Evolutionary conservation across 257 asterid species (phyloP).

Genomic region (Solanum virginianum): DNA sequence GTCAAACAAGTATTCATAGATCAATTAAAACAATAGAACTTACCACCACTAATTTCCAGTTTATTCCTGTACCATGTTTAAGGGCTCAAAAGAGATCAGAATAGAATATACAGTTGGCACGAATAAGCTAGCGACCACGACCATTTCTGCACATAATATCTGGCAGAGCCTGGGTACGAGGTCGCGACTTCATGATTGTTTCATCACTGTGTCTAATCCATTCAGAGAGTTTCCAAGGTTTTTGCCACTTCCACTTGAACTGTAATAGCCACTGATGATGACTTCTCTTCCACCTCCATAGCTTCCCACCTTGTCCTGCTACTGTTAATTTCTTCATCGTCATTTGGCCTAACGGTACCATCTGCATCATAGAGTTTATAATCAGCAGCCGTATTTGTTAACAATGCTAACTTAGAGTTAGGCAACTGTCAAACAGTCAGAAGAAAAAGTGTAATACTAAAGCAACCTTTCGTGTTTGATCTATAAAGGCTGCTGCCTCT

Average conservation of each 20-base stretch:
- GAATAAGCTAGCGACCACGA: constrained; percentile 47
- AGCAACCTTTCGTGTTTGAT: constrained; percentile 75
- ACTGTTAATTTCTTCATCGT: constrained; percentile 83
- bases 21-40: background rate
- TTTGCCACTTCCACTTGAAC: constrained; percentile 99
- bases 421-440: background rate
- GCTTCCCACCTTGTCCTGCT: constrained; percentile 88
- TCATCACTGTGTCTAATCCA: constrained; percentile 92
- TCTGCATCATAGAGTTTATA: constrained; percentile 29
- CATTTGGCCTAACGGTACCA: constrained; percentile 87
- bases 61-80: constrained; percentile 20
- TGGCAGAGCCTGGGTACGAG: constrained; percentile 75
- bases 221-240: constrained; percentile 98
- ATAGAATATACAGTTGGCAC: constrained; percentile 29
- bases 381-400: background rate
- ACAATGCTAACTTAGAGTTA: background rate
- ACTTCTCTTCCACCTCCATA: constrained; percentile 99
- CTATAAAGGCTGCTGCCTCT: constrained; percentile 67
- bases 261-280: constrained; percentile 98
- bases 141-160: constrained; percentile 56
- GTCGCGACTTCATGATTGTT: constrained; percentile 73
- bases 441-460: background rate
- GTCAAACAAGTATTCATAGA: background rate
- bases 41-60: constrained; percentile 47
- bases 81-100: constrained; percentile 25